A percentile compares a stretch with the other conserved stretches of the same genome.
Conservation (phyloP, 2,329 filamentous ascomycete species). For the Sphaceloma murrayae region DNA sequence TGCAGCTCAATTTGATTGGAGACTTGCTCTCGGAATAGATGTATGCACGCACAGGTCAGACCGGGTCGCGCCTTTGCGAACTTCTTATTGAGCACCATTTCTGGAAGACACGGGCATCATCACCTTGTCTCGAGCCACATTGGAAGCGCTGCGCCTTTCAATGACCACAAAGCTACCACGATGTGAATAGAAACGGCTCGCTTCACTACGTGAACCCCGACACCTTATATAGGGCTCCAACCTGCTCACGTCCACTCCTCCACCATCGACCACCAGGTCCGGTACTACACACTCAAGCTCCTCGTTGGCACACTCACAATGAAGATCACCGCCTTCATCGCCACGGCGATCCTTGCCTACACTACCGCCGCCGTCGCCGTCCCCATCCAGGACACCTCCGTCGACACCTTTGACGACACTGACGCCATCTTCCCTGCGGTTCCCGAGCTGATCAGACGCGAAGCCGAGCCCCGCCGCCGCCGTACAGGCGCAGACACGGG, state of each 20-base stretch:
- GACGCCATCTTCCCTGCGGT: conserved; percentile 30
- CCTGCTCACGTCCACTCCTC: conserved; percentile 19
- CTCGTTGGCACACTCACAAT: conserved; percentile 18
- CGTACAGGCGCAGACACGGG: conserved; percentile 20
- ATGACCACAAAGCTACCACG: conserved; percentile 9
- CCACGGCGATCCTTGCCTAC: conserved; percentile 15
- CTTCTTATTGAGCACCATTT: conserved; percentile 20
- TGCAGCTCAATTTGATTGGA: no score
- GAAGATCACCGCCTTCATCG: conserved; percentile 21
- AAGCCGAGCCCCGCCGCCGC: conserved; percentile 19
- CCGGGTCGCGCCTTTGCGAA: no score
- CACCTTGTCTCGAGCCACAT: conserved; percentile 6
- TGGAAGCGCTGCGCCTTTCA: conserved; percentile 2
- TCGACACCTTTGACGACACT: conserved; percentile 33
- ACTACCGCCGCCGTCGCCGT: conserved; percentile 9
- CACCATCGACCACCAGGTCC: conserved; percentile 20
- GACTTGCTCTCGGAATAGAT: no score
- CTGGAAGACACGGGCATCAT: conserved; percentile 11
- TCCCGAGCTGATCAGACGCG: conserved; percentile 21
- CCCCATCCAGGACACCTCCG: conserved; percentile 31
- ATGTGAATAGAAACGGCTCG: conserved; percentile 2
- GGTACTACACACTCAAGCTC: conserved; percentile 15
- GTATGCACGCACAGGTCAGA: no score
- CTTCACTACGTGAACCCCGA: not conserved
- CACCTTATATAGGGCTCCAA: conserved; percentile 18